Percentiles rank a stretch among this genome's conserved stretches.
phyloP scores from a whole-genome alignment of 2,329 filamentous ascomycete genomes.

The Neurospora sp. region DNA sequence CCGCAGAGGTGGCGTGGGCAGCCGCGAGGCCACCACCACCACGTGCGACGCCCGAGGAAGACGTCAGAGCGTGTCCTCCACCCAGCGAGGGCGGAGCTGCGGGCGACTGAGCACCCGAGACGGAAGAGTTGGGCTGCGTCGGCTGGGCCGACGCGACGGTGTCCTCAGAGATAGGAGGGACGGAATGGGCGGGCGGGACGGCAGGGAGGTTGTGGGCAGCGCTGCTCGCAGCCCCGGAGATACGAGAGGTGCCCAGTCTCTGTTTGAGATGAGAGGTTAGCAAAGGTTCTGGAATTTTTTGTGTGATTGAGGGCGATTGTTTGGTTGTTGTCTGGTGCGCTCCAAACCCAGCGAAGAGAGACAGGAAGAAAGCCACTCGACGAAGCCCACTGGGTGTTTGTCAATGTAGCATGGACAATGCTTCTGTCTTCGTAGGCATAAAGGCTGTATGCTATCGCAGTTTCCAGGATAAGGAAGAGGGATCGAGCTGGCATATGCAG shows the following conservation, averaged over 20 bases:
- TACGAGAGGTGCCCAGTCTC: neutral
- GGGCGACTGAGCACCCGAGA: neutral
- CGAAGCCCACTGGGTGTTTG: too few species aligned
- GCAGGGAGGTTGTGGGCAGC: neutral
- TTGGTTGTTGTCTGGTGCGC: neutral
- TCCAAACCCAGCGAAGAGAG: too few species aligned
- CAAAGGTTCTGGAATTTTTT: neutral
- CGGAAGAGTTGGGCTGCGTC: neutral
- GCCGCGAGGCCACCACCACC: neutral
- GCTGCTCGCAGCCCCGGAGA: neutral
- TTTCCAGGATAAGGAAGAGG: too few species aligned
- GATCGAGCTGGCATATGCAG: too few species aligned
- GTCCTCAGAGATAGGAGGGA: neutral
- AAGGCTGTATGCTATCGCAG: too few species aligned
- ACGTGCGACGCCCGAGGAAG: neutral
- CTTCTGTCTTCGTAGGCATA: too few species aligned
- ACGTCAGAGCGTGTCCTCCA: neutral
- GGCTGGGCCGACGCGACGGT: neutral
- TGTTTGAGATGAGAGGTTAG: neutral
- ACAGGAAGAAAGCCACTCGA: neutral
- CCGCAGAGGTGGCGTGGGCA: neutral
- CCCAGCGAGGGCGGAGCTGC: neutral
- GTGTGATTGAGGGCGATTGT: neutral
- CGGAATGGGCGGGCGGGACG: neutral
- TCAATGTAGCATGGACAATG: too few species aligned